phyloP scores from a whole-genome alignment of 257 asterid genomes.

The Solanum bukasovii region DNA sequence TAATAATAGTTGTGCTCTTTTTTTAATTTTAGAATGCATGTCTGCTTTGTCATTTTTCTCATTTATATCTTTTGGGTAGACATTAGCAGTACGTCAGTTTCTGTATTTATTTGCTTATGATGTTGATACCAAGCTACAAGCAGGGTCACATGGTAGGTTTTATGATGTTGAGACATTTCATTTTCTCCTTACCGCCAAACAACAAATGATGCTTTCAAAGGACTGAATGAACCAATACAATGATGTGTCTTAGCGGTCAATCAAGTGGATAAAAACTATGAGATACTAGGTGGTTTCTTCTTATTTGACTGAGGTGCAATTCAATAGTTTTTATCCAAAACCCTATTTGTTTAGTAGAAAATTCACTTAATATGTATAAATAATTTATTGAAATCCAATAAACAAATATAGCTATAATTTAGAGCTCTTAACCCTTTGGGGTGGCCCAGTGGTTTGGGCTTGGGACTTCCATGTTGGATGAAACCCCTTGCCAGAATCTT shows the following conservation, averaged over 20 bases:
- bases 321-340: neutral
- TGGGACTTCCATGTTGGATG: too few species aligned
- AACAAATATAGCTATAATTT: neutral
- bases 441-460: too few species aligned
- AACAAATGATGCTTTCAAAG: neutral
- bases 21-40: neutral
- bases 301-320: neutral
- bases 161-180: slow-evolving; percentile 6
- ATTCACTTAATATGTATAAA: neutral
- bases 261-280: neutral
- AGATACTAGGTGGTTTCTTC: neutral
- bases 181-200: neutral
- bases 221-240: neutral
- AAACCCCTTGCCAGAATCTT: too few species aligned
- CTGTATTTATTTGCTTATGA: neutral
- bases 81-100: neutral
- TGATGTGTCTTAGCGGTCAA: neutral
- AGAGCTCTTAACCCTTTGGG: neutral
- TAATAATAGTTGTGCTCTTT: slow-evolving; percentile 1
- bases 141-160: slow-evolving; percentile 23
- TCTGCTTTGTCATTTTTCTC: slow-evolving; percentile 2
- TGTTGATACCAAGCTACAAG: neutral
- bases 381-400: neutral
- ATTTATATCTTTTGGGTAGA: neutral
- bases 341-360: neutral